Evolutionary conservation across 768 basidiomycete genomes (phyloP).

Genomic region (Calocybe gangraenosa): DNA sequence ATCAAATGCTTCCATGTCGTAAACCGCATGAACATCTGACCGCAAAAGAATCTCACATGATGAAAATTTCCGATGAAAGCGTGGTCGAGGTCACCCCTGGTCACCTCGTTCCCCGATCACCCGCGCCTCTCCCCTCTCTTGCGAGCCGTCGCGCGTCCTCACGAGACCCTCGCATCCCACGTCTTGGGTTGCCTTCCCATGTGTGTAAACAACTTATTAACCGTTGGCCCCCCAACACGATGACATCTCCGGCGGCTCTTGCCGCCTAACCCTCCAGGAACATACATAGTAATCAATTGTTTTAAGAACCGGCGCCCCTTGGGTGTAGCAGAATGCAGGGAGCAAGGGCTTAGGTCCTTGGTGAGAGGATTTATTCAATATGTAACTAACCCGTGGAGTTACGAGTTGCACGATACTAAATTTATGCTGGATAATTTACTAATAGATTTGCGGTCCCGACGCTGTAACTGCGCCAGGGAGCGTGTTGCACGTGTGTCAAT

Average conservation of each 20-base stretch:
- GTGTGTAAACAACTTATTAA: background rate
- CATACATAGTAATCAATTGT: background rate
- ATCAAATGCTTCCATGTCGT: constrained; percentile 10
- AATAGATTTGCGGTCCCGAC: constrained; percentile 9
- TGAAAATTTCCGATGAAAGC: constrained; percentile 9
- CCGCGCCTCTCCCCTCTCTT: background rate
- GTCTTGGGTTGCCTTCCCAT: background rate
- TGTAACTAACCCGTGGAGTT: background rate
- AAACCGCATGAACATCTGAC: constrained; percentile 6
- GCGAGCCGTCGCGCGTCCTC: background rate
- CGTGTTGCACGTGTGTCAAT: background rate
- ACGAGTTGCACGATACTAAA: background rate
- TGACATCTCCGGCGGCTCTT: background rate
- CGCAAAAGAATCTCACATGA: constrained; percentile 11
- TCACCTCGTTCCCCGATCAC: constrained; percentile 11
- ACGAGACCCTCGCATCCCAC: background rate
- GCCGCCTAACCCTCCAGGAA: background rate
- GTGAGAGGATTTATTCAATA: background rate
- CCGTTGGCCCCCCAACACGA: constrained; percentile 2
- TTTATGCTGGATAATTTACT: constrained; percentile 4
- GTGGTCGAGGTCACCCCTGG: constrained; percentile 12
- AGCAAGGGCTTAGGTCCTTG: no score
- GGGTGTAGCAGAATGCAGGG: background rate
- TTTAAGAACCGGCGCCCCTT: background rate
- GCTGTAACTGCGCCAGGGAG: background rate